These are phyloP conservation scores for Malassezia brasiliensis DNA, from an alignment of 1,284 basidiomycete species.

Conservation along the genomic window DNA sequence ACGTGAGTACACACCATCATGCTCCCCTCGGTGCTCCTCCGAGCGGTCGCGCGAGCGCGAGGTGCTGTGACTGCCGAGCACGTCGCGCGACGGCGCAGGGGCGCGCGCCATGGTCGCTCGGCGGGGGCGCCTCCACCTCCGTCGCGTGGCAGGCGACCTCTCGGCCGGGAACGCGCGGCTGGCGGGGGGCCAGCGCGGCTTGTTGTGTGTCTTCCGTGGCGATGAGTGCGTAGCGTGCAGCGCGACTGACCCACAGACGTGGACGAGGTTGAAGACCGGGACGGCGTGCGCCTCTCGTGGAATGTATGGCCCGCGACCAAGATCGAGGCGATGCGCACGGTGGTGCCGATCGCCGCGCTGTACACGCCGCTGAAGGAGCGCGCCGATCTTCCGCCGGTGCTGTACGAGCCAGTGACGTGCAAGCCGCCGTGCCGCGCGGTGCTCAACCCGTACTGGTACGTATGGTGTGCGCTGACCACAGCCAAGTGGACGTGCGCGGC, in stretches of 20 bases:
- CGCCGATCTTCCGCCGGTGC: conserved; percentile 86
- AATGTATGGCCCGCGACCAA: conserved; percentile 97
- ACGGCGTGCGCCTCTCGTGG: conserved; percentile 61
- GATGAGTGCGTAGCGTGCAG: conserved; percentile 11
- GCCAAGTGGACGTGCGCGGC: conserved; percentile 94
- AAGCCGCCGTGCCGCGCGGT: conserved; percentile 95
- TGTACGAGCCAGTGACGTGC: conserved; percentile 97
- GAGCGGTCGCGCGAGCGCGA: not conserved
- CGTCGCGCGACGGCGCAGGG: not conserved
- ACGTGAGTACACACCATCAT: conserved; percentile 13
- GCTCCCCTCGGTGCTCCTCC: not conserved
- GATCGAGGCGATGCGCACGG: conserved; percentile 93
- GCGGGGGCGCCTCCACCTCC: not conserved
- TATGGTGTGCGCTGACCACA: conserved; percentile 43
- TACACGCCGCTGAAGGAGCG: conserved; percentile 93
- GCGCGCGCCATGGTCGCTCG: not conserved
- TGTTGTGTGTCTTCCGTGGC: conserved; percentile 1
- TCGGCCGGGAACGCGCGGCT: conserved; percentile 10
- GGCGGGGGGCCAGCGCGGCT: not conserved
- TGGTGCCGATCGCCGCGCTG: conserved; percentile 94
- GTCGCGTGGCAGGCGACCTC: not conserved
- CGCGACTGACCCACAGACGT: conserved; percentile 22
- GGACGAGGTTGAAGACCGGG: conserved; percentile 49
- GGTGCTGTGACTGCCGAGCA: not conserved
- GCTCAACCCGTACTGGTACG: conserved; percentile 84